Conservation (phyloP, 2,329 filamentous ascomycete species). For the Fusarium succisae region DNA sequence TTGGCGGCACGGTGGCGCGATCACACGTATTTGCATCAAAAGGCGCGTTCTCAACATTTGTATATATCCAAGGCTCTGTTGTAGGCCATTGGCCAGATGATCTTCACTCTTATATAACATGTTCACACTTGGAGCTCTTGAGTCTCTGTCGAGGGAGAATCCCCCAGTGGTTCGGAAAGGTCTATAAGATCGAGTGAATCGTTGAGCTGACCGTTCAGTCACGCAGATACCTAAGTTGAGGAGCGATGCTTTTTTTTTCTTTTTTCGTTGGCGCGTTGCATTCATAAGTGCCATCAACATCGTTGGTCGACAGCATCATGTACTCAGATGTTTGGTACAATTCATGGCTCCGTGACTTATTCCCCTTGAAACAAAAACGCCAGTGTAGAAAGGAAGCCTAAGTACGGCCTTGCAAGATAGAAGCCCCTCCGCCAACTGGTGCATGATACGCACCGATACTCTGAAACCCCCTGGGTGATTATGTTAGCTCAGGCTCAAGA, state of each 20-base stretch:
- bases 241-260: background rate
- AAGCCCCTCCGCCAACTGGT: conserved; percentile 57
- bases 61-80: conserved; percentile 34
- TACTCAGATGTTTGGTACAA: background rate
- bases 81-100: conserved; percentile 33
- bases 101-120: conserved; percentile 42
- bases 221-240: background rate
- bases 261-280: conserved; percentile 23
- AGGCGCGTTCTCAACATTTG: conserved; percentile 38
- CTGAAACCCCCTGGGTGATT: conserved; percentile 65
- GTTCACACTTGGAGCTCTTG: conserved; percentile 10
- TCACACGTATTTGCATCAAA: conserved; percentile 39
- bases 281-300: conserved; percentile 28
- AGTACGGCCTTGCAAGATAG: conserved; percentile 52
- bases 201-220: background rate
- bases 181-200: background rate
- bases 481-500: conserved; percentile 18
- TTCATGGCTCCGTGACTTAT: conserved; percentile 11
- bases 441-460: conserved; percentile 72
- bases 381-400: conserved; percentile 21
- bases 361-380: conserved; percentile 13
- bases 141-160: background rate
- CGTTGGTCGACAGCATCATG: conserved; percentile 1
- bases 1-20: conserved; percentile 19
- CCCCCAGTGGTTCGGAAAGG: background rate